phyloP scores from a whole-genome alignment of 371 early-diverging fungal species.

The Apophysomyces elegans region DNA sequence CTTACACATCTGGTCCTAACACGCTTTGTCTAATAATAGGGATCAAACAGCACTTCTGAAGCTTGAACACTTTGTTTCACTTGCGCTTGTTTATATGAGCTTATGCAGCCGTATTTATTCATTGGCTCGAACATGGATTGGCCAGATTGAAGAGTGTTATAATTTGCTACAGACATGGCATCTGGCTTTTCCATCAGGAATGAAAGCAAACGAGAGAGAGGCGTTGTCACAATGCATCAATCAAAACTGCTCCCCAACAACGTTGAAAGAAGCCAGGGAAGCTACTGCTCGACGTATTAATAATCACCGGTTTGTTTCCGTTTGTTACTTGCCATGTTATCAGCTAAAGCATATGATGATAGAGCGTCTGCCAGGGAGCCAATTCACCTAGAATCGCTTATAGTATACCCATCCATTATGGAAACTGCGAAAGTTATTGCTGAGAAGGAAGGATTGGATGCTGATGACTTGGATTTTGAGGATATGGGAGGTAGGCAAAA shows the following conservation, averaged over 20 bases:
- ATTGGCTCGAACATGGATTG: constrained; percentile 29
- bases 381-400: background rate
- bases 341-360: background rate
- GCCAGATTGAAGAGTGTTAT: constrained; percentile 42
- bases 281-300: background rate
- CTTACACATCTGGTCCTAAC: background rate
- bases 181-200: constrained; percentile 35
- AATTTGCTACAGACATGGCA: constrained; percentile 38
- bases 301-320: background rate
- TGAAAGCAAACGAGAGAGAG: constrained; percentile 26
- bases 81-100: constrained; percentile 42
- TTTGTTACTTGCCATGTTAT: background rate
- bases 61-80: constrained; percentile 43
- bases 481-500: background rate
- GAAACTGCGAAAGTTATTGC: constrained; percentile 5
- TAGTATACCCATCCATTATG: constrained; percentile 1
- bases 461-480: background rate
- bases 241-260: constrained; percentile 14
- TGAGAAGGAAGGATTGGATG: background rate
- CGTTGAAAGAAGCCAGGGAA: constrained; percentile 3
- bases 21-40: constrained; percentile 6
- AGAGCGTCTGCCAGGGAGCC: background rate
- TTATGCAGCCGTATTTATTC: constrained; percentile 39
- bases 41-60: constrained; percentile 38
- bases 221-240: constrained; percentile 11